Percentiles rank a stretch among this genome's conserved stretches.
Evolutionary conservation across 257 asterid species (phyloP).

Genomic region (Thymus quinquecostatus): DNA sequence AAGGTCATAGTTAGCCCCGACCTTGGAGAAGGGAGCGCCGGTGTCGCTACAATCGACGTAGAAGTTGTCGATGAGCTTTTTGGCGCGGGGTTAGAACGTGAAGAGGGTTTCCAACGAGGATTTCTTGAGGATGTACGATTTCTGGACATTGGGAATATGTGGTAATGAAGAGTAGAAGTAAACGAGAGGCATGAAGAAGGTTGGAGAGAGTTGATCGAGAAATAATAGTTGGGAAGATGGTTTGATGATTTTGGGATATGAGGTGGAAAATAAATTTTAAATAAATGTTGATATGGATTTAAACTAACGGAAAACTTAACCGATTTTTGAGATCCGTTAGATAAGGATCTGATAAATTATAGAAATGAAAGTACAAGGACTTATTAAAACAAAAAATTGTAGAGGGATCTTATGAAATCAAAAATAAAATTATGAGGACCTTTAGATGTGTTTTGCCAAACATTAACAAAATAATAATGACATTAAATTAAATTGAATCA

Average conservation of each 20-base stretch:
- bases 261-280: no score
- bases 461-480: no score
- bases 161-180: conserved; percentile 41
- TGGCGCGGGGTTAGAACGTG: conserved; percentile 53
- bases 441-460: no score
- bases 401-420: no score
- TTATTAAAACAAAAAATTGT: no score
- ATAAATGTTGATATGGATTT: no score
- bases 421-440: no score
- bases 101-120: conserved; percentile 47
- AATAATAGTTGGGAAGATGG: conserved; percentile 52
- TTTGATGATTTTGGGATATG: conserved; percentile 29
- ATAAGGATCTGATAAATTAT: no score
- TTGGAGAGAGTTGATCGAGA: conserved; percentile 56
- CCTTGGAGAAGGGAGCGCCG: conserved; percentile 47
- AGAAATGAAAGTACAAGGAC: no score
- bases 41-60: conserved; percentile 48
- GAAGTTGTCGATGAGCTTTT: conserved; percentile 38
- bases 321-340: no score
- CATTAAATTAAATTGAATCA: no score
- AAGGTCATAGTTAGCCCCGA: conserved; percentile 38
- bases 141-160: conserved; percentile 26
- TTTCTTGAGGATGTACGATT: conserved; percentile 36
- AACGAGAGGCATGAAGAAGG: conserved; percentile 43
- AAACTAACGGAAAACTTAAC: no score